These are phyloP conservation scores for Streptanthus diversifolius DNA, from an alignment of 345 rosid genomes.

Conservation along the genomic window DNA sequence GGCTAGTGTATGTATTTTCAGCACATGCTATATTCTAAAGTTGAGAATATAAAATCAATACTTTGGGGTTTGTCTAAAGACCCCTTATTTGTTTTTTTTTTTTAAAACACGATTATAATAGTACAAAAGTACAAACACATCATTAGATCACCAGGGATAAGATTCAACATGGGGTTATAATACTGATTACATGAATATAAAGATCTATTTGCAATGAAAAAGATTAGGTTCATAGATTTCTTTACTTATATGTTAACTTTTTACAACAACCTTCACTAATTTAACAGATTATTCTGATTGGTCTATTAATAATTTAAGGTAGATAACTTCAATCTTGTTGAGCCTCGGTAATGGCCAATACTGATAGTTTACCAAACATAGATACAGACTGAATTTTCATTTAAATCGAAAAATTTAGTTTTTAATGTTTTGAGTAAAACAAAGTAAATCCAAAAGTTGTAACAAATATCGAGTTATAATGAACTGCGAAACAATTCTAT, in stretches of 20 bases:
- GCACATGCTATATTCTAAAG: conserved; percentile 32
- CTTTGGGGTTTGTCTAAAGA: conserved; percentile 4
- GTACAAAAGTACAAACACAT: not conserved
- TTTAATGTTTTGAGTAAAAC: not conserved
- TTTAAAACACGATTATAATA: not conserved
- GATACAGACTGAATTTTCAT: not conserved
- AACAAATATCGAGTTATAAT: not conserved
- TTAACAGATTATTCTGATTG: not conserved
- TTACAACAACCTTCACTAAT: not conserved
- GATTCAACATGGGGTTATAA: conserved; percentile 11
- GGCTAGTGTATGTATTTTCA: conserved; percentile 33
- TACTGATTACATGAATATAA: not conserved
- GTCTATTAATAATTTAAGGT: not conserved
- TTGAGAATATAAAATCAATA: not conserved
- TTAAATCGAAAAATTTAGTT: not conserved
- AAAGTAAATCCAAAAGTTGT: not conserved
- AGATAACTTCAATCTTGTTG: not conserved
- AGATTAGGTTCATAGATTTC: not conserved
- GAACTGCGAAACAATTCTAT: not conserved
- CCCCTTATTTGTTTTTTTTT: not conserved
- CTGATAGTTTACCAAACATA: not conserved
- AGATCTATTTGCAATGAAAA: not conserved
- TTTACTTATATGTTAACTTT: not conserved
- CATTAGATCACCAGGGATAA: conserved; percentile 1
- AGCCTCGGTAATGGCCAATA: not conserved